A percentile compares a stretch with the other conserved stretches of the same genome.
phyloP scores from a whole-genome alignment of 257 asterid species.

The Paraleonurus japonicus region DNA sequence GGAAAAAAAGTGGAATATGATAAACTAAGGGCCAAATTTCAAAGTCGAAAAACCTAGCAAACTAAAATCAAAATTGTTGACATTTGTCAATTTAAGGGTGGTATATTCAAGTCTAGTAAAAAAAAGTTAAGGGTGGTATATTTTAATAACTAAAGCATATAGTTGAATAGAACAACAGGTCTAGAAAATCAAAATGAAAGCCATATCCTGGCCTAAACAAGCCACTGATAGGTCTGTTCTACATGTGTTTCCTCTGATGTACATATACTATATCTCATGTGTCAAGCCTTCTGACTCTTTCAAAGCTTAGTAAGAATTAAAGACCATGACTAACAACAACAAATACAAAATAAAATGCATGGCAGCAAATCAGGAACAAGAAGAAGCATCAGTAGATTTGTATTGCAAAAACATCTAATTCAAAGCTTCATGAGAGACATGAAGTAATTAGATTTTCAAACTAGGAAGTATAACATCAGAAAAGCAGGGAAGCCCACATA shows the following conservation, averaged over 20 bases:
- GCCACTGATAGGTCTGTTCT: background rate
- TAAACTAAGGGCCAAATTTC: too few species aligned
- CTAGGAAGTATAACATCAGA: background rate
- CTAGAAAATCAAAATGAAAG: background rate
- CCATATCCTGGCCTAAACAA: background rate
- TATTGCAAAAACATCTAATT: background rate
- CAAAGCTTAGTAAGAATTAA: background rate
- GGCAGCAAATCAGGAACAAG: background rate
- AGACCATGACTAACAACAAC: background rate
- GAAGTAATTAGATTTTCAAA: background rate
- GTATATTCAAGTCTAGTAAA: too few species aligned
- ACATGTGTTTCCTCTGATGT: background rate
- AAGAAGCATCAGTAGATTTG: background rate
- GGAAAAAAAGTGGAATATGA: too few species aligned
- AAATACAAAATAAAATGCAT: background rate
- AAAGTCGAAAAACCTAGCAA: too few species aligned
- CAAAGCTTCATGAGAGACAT: background rate
- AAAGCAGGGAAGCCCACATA: slow-evolving; percentile 36
- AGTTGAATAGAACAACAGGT: background rate
- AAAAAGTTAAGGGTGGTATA: background rate
- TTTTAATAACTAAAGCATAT: too few species aligned
- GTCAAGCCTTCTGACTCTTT: background rate
- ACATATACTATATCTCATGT: background rate
- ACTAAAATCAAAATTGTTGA: too few species aligned
- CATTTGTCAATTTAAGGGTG: too few species aligned